phyloP scores from a whole-genome alignment of 108 stramenopile species.

The Fragilariopsis cylindrus region DNA sequence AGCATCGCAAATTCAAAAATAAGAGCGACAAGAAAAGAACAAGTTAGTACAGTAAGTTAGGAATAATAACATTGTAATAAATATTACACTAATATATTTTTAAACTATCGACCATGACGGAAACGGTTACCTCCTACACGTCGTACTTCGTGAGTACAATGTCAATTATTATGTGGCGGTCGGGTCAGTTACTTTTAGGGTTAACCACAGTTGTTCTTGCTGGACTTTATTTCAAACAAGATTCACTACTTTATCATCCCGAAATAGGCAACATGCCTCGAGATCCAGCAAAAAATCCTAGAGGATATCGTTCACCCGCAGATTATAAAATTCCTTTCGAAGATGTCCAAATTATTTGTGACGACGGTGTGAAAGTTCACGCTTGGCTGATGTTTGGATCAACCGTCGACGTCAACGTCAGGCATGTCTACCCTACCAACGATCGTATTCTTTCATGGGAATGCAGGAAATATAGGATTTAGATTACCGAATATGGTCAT shows the following conservation, averaged over 20 bases:
- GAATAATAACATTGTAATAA: too few relatives aligned
- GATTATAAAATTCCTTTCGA: constrained; percentile 66
- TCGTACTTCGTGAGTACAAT: constrained; percentile 3
- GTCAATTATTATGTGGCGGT: neutral
- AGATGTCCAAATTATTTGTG: constrained; percentile 54
- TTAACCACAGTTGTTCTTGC: constrained; percentile 41
- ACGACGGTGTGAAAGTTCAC: constrained; percentile 74
- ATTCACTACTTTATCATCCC: constrained; percentile 78
- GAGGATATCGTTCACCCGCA: constrained; percentile 65
- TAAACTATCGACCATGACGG: too few relatives aligned
- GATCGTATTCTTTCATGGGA: constrained; percentile 95
- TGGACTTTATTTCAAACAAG: constrained; percentile 70
- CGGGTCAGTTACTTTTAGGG: constrained; percentile 18
- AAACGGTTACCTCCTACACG: neutral
- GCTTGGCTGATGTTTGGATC: constrained; percentile 82
- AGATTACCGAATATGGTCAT: constrained; percentile 85
- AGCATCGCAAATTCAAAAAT: too few relatives aligned
- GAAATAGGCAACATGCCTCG: constrained; percentile 71
- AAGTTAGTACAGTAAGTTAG: too few relatives aligned
- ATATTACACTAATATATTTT: too few relatives aligned
- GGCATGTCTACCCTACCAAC: constrained; percentile 55
- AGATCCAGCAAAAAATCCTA: constrained; percentile 61
- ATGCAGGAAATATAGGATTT: constrained; percentile 97
- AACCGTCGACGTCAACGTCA: neutral
- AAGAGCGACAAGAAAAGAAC: too few relatives aligned